Conservation (phyloP, 805 yeast genomes). For the Wickerhamomyces pijperi region DNA sequence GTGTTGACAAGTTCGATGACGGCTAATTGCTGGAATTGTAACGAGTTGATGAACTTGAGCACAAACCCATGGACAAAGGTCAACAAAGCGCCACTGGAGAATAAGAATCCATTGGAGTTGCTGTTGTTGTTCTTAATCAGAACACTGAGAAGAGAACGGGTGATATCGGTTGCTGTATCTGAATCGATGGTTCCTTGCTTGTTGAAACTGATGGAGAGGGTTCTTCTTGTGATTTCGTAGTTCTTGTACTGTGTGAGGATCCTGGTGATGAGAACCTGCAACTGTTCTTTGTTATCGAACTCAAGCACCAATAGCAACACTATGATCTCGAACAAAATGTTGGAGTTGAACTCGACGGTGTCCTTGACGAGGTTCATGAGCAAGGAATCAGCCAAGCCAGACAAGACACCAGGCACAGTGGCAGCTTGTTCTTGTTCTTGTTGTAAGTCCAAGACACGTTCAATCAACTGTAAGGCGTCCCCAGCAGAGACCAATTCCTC, state of each 20-base stretch:
- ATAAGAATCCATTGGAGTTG: constrained; percentile 9
- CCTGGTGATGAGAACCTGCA: constrained; percentile 9
- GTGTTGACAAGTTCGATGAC: constrained; percentile 6
- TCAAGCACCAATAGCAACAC: constrained; percentile 26
- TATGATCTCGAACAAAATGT: constrained; percentile 22
- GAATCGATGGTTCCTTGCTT: constrained; percentile 8
- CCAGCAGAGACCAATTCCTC: constrained; percentile 28
- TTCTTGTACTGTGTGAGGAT: constrained; percentile 11
- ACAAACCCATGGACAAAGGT: constrained; percentile 7
- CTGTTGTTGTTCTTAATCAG: constrained; percentile 6
- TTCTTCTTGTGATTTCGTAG: constrained; percentile 9
- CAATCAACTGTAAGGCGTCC: constrained; percentile 24
- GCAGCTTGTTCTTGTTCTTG: constrained; percentile 1
- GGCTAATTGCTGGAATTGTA: constrained; percentile 9
- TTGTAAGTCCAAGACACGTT: constrained; percentile 24
- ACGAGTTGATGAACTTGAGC: constrained; percentile 10
- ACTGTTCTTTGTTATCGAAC: constrained; percentile 20
- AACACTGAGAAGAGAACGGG: constrained; percentile 7
- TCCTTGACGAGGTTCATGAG: constrained; percentile 20
- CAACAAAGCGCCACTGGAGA: constrained; percentile 5
- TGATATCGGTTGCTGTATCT: constrained; percentile 7
- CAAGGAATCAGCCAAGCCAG: constrained; percentile 13
- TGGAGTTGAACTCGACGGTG: constrained; percentile 18
- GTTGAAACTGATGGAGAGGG: constrained; percentile 10
- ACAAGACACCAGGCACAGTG: constrained; percentile 7